These are phyloP conservation scores for Crucibulum laeve DNA, from an alignment of 768 basidiomycete species.

Conservation along the genomic window DNA sequence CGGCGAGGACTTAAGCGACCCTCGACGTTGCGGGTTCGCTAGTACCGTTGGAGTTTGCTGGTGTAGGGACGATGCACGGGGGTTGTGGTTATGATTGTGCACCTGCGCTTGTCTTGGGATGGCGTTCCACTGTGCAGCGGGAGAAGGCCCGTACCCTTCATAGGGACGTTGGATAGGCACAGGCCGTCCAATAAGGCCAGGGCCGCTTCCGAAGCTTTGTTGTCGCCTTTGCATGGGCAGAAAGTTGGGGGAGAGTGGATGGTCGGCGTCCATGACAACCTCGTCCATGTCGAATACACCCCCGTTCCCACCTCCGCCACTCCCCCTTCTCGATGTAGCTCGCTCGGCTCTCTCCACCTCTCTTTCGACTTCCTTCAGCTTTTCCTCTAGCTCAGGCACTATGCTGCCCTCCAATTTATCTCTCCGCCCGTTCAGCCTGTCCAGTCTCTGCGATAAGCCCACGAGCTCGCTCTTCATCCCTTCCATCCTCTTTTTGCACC, in stretches of 20 bases:
- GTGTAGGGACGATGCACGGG: not conserved
- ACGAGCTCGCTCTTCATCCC: constrained; percentile 54
- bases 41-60: constrained; percentile 7
- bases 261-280: no score
- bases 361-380: constrained; percentile 52
- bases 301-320: no score
- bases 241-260: not conserved
- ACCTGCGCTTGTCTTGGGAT: not conserved
- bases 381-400: constrained; percentile 65
- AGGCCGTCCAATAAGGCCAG: no score
- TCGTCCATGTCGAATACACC: constrained; percentile 17
- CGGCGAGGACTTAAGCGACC: constrained; percentile 2
- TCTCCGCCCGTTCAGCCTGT: constrained; percentile 58
- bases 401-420: constrained; percentile 59
- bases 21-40: constrained; percentile 1
- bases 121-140: not conserved
- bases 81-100: not conserved
- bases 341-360: constrained; percentile 52
- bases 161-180: constrained; percentile 1
- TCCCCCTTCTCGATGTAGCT: no score
- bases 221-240: not conserved
- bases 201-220: constrained; percentile 2
- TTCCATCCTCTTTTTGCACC: constrained; percentile 48
- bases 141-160: not conserved
- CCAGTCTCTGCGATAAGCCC: constrained; percentile 54